Evolutionary conservation across 345 rosid species (phyloP), one percentile per base, ranked within the genome.

Genomic region (Lumnitzera littorea): DNA sequence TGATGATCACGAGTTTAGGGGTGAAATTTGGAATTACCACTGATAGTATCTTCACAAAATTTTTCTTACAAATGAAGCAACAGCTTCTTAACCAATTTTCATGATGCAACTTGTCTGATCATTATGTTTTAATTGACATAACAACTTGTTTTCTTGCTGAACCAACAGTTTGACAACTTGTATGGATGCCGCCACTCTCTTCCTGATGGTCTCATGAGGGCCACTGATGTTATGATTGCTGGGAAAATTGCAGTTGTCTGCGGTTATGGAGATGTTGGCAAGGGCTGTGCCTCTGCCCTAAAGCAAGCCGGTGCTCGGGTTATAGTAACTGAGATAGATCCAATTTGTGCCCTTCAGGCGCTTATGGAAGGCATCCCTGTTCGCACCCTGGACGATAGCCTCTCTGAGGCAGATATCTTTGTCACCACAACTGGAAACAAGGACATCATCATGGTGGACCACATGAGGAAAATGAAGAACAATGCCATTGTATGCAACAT

Each of bases 251-350:
- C 79, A 13, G 85, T 86, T 36, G 85, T 86, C 61, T 75, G 80
- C 36, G 89, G 92, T 56, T 83, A 86, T 59, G 92, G 89, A 71
- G 89, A 86, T 65, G 89, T 81, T 0, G 92, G 89, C 57, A 86
- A 86, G 70, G 92, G 92, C 62, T 86, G 87, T 67, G 87, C 89
- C 55, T 78, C 83, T 25, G 85, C 89, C 46, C 63, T 86, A 79
- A 81, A 83, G 70, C 79, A 78, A 10, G 84, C 78, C 11, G 91
- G 91, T 56, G 85, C 88, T 24, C 85, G 89, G 43, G 89, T 83
- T 20, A 86, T 83, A 0, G 89, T 83, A 49, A 83, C 92, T 1
- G 92, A 86, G 69, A 86, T 86, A 0, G 89, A 86, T 55, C 92
- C 89, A 31, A 86, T 86, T 46, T 83, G 89, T 48, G 92, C 87